A percentile compares a stretch with the other conserved stretches of the same genome.
phyloP scores from a whole-genome alignment of 2,329 filamentous ascomycete species.

The Phyllosticta citribraziliensis region DNA sequence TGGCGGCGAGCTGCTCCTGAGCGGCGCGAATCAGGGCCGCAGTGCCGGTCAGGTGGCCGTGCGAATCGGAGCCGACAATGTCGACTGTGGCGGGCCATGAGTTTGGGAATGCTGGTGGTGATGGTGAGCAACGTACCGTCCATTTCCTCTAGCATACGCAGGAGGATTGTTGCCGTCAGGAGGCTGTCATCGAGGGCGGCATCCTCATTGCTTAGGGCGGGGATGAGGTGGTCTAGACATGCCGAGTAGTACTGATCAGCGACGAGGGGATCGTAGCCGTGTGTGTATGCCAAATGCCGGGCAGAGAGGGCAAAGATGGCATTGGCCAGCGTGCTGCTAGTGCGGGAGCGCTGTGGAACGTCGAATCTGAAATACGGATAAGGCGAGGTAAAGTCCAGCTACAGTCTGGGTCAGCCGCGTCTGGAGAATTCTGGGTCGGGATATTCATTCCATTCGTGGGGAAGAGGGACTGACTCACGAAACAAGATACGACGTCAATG shows the following conservation, averaged over 20 bases:
- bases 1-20: constrained; percentile 20
- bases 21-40: constrained; percentile 2
- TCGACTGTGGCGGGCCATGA: constrained; percentile 14
- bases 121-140: constrained; percentile 19
- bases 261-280: constrained; percentile 30
- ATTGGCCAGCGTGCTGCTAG: constrained; percentile 32
- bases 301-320: constrained; percentile 34
- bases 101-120: neutral
- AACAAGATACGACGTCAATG: constrained; percentile 27
- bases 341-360: constrained; percentile 27
- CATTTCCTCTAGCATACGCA: constrained; percentile 33
- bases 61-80: constrained; percentile 25
- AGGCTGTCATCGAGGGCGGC: constrained; percentile 32
- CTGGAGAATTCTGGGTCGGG: neutral
- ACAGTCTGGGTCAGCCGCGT: neutral
- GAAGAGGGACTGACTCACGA: constrained; percentile 15
- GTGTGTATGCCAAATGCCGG: constrained; percentile 31
- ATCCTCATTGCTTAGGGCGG: constrained; percentile 29
- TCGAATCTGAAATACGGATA: constrained; percentile 25
- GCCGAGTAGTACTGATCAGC: constrained; percentile 34
- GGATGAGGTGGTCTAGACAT: constrained; percentile 32
- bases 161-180: constrained; percentile 31
- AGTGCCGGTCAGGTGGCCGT: constrained; percentile 28
- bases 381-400: constrained; percentile 29
- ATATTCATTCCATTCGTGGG: constrained; percentile 10